phyloP scores from a whole-genome alignment of 192 early-diverging fungal genomes.

The Backusella macrospora region DNA sequence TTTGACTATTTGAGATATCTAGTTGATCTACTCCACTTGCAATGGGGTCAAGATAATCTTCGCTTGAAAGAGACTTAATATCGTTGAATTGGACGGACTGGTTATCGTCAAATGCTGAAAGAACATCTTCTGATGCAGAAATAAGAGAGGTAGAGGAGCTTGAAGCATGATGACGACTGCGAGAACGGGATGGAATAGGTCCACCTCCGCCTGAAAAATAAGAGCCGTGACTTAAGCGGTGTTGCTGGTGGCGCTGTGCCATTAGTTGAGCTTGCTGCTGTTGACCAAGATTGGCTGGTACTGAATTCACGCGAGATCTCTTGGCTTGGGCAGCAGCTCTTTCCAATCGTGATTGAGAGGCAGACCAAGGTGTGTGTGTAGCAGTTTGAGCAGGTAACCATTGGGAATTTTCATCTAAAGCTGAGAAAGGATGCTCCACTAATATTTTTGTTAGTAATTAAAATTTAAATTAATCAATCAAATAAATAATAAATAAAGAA shows the following conservation, averaged over 20 bases:
- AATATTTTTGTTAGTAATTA: neutral
- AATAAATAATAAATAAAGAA: neutral
- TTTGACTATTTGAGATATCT: conserved; percentile 19
- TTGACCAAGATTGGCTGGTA: conserved; percentile 31
- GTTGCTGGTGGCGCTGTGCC: conserved; percentile 21
- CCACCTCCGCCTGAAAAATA: neutral
- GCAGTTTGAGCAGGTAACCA: conserved; percentile 6
- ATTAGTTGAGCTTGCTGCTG: conserved; percentile 22
- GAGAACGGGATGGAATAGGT: neutral
- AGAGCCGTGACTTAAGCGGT: conserved; percentile 25
- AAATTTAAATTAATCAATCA: neutral
- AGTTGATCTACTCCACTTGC: conserved; percentile 27
- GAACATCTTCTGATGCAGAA: neutral
- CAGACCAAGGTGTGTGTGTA: conserved; percentile 19
- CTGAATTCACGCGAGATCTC: conserved; percentile 34
- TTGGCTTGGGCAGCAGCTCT: conserved; percentile 18
- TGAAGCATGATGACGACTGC: neutral
- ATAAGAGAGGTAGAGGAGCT: conserved; percentile 15
- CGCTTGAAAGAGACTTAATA: neutral
- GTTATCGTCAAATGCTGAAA: conserved; percentile 8
- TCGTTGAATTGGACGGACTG: neutral
- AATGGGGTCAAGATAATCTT: conserved; percentile 17
- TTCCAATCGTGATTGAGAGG: conserved; percentile 24
- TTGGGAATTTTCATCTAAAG: neutral
- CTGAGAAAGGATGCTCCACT: neutral